These are phyloP conservation scores for Alternaria triticimaculans DNA, from an alignment of 2,329 filamentous ascomycete species.

Conservation along the genomic window DNA sequence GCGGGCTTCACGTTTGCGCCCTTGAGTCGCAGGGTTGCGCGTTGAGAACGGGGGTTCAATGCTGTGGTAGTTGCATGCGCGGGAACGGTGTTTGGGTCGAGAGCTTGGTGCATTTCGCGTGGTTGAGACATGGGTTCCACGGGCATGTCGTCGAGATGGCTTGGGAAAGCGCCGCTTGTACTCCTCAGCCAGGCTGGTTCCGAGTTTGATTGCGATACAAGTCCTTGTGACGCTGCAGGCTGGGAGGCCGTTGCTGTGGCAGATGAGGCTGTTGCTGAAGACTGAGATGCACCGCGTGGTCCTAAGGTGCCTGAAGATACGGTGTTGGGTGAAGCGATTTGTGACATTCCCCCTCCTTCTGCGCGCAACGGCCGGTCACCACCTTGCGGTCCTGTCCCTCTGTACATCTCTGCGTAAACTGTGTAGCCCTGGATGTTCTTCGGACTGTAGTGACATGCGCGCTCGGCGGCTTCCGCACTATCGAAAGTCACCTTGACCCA, in stretches of 20 bases:
- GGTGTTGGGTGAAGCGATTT: conserved; percentile 45
- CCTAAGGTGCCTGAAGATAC: conserved; percentile 43
- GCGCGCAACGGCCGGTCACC: conserved; percentile 53
- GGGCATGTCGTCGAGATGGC: conserved; percentile 26
- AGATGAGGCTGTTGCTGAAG: conserved; percentile 50
- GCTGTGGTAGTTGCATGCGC: conserved; percentile 28
- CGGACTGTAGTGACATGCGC: conserved; percentile 56
- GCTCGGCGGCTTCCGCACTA: conserved; percentile 56
- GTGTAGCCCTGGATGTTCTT: conserved; percentile 56
- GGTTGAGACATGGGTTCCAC: conserved; percentile 3
- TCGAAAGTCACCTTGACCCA: conserved; percentile 75
- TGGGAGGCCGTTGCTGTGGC: conserved; percentile 47
- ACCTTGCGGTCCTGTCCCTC: conserved; percentile 52
- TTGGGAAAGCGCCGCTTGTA: conserved; percentile 33
- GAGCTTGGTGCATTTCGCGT: conserved; percentile 44
- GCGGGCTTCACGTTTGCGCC: conserved; percentile 48
- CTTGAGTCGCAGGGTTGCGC: conserved; percentile 37
- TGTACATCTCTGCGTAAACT: conserved; percentile 57
- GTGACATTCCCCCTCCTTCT: conserved; percentile 35
- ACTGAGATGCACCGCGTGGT: conserved; percentile 30
- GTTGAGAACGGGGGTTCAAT: conserved; percentile 26
- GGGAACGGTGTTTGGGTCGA: conserved; percentile 17
- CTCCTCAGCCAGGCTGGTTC: conserved; percentile 25
- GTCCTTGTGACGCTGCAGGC: conserved; percentile 17
- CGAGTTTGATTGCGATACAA: conserved; percentile 28